Evolutionary conservation across 2,329 filamentous ascomycete species (phyloP).

Genomic region (Penicillium sp.): DNA sequence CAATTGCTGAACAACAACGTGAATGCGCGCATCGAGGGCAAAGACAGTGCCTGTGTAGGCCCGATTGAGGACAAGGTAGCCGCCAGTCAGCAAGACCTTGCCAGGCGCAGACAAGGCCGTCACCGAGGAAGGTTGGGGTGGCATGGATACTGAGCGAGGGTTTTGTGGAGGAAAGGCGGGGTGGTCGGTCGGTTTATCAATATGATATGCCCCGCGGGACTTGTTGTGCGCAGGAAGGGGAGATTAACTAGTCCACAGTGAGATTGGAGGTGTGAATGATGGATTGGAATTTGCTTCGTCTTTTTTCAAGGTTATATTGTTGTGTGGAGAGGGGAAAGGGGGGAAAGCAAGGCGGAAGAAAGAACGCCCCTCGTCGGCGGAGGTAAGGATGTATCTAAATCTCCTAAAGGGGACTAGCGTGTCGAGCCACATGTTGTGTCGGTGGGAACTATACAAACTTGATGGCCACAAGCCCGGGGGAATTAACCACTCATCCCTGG

Average conservation of each 20-base stretch:
- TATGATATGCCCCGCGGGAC: conserved; percentile 15
- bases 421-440: conserved; percentile 8
- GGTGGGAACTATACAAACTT: neutral
- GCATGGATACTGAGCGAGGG: conserved; percentile 24
- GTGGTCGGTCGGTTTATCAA: conserved; percentile 9
- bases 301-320: neutral
- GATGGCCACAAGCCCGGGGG: neutral
- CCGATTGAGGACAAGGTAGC: conserved; percentile 92
- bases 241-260: neutral
- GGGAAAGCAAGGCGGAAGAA: neutral
- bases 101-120: conserved; percentile 85
- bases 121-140: conserved; percentile 32
- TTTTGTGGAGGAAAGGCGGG: conserved; percentile 24
- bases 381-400: conserved; percentile 31
- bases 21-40: conserved; percentile 68
- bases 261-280: neutral
- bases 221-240: neutral
- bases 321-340: neutral
- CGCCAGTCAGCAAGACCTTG: conserved; percentile 93
- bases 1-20: conserved; percentile 63
- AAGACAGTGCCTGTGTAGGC: conserved; percentile 77
- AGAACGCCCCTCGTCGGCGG: conserved; percentile 3
- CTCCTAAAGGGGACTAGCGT: conserved; percentile 31
- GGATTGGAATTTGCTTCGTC: neutral
- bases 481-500: neutral